Evolutionary conservation across 768 basidiomycete species (phyloP).

Genomic region (Rhizopogon salebrosus): DNA sequence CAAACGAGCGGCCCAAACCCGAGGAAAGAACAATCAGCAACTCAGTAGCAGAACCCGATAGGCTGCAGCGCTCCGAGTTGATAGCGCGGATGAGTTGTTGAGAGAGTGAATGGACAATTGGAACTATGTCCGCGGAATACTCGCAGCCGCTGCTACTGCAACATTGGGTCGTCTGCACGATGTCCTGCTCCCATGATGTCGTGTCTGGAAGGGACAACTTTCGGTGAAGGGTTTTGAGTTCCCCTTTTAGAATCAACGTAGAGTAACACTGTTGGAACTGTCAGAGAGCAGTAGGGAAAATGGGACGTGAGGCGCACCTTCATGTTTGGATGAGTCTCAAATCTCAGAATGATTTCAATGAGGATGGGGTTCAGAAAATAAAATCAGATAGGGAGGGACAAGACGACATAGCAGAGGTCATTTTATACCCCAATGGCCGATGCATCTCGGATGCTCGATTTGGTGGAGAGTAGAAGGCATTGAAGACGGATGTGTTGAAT

Average conservation of each 20-base stretch:
- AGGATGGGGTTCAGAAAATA: no score
- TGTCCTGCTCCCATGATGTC: conserved; percentile 62
- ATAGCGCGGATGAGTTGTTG: conserved; percentile 54
- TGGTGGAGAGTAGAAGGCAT: no score
- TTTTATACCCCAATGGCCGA: no score
- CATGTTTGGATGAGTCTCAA: conserved; percentile 24
- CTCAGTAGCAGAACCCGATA: conserved; percentile 65
- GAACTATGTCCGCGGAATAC: conserved; percentile 44
- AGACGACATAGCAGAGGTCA: no score
- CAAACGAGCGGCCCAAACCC: conserved; percentile 57
- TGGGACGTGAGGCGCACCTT: conserved; percentile 10
- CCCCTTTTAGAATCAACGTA: conserved; percentile 25
- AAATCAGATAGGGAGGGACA: no score
- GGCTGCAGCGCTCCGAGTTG: conserved; percentile 67
- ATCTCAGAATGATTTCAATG: no score
- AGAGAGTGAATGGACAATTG: conserved; percentile 46
- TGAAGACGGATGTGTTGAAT: no score
- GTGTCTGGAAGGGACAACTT: conserved; percentile 50
- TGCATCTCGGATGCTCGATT: no score
- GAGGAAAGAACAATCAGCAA: conserved; percentile 50
- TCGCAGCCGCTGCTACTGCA: conserved; percentile 50
- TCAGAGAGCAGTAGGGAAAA: not conserved
- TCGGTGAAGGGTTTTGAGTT: conserved; percentile 39
- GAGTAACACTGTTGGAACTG: conserved; percentile 26
- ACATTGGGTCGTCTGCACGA: conserved; percentile 41